phyloP scores from a whole-genome alignment of 805 yeast genomes.

The Lipomyces spencermartinsiae region DNA sequence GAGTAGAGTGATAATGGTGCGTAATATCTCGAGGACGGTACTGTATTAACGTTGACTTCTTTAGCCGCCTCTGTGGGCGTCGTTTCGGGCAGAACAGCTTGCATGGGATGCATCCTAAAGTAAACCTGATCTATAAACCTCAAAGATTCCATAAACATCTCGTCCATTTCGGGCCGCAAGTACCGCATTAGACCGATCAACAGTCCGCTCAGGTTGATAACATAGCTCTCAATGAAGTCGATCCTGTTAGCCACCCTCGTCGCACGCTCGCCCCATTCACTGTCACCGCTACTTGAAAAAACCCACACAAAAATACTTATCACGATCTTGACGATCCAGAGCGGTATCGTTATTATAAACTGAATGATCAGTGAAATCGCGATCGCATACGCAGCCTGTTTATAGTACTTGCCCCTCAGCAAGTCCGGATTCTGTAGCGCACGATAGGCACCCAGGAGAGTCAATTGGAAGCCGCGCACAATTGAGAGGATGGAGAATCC shows the following conservation, averaged over 20 bases:
- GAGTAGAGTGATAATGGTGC: slow-evolving; percentile 31
- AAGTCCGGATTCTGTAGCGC: slow-evolving; percentile 55
- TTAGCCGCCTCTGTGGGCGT: background rate
- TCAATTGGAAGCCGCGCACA: slow-evolving; percentile 61
- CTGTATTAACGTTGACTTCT: background rate
- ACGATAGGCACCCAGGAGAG: slow-evolving; percentile 56
- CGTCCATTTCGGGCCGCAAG: slow-evolving; percentile 51
- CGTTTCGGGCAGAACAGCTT: background rate
- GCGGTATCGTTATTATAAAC: slow-evolving; percentile 35
- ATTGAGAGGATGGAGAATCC: slow-evolving; percentile 58
- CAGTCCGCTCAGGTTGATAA: slow-evolving; percentile 53
- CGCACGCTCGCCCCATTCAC: background rate
- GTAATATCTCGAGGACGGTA: slow-evolving; percentile 25
- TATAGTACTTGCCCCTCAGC: slow-evolving; percentile 48
- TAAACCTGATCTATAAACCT: slow-evolving; percentile 50
- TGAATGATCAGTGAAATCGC: slow-evolving; percentile 51
- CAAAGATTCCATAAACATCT: slow-evolving; percentile 50
- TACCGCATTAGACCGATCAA: slow-evolving; percentile 49
- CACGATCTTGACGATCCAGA: slow-evolving; percentile 10
- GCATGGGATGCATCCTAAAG: slow-evolving; percentile 51
- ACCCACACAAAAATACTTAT: slow-evolving; percentile 10
- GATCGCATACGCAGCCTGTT: slow-evolving; percentile 49
- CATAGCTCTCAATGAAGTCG: slow-evolving; percentile 49
- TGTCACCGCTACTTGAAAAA: background rate
- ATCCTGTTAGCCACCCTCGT: slow-evolving; percentile 40